A percentile compares a stretch with the other conserved stretches of the same genome.
phyloP scores from a whole-genome alignment of 1,139 yeast species.

The Debaryomyces psychrophilus region DNA sequence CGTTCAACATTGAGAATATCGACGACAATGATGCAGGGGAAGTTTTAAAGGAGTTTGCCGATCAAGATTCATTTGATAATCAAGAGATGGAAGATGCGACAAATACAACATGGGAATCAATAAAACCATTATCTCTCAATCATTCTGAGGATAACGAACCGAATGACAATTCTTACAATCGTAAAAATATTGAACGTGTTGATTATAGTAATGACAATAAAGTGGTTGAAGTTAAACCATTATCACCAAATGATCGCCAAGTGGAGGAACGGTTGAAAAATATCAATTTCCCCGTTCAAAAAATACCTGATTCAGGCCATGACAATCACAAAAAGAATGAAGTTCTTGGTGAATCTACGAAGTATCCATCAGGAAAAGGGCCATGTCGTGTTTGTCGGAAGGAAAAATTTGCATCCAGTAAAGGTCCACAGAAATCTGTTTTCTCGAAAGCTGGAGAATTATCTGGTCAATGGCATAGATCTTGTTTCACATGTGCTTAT shows the following conservation, averaged over 20 bases:
- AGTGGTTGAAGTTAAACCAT: constrained; percentile 24
- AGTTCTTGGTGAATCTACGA: constrained; percentile 15
- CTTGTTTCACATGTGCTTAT: constrained; percentile 72
- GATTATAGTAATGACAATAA: neutral
- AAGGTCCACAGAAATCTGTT: constrained; percentile 49
- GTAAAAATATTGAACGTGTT: neutral
- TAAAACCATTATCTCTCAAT: constrained; percentile 31
- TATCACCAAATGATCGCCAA: constrained; percentile 36
- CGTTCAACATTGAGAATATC: constrained; percentile 20
- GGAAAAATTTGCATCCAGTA: constrained; percentile 46
- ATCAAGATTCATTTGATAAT: neutral
- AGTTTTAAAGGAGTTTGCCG: neutral
- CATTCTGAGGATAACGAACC: constrained; percentile 18
- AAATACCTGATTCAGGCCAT: neutral
- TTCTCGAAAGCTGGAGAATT: constrained; percentile 80
- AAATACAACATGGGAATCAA: constrained; percentile 25
- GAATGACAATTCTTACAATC: neutral
- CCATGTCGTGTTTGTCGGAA: constrained; percentile 70
- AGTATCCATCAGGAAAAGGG: constrained; percentile 65
- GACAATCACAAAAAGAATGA: neutral
- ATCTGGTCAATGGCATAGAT: constrained; percentile 93
- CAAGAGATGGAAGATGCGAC: constrained; percentile 6
- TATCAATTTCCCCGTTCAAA: constrained; percentile 26
- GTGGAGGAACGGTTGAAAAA: constrained; percentile 35
- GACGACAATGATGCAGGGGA: constrained; percentile 8